Conservation (phyloP, 2,329 filamentous ascomycete genomes). For the Fusarium sp. region DNA sequence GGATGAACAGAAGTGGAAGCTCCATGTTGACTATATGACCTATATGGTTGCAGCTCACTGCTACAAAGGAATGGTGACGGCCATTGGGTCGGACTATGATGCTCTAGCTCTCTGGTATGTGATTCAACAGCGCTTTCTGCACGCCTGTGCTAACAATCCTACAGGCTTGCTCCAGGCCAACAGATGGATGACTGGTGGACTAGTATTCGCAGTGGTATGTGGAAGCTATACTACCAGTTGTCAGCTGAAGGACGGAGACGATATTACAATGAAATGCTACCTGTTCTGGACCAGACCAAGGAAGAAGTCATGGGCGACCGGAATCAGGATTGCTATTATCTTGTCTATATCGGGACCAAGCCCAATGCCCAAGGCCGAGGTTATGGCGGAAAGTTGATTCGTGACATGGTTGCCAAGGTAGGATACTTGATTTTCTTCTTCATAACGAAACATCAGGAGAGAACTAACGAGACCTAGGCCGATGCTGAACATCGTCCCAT, state of each 20-base stretch:
- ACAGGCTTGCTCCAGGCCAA: slow-evolving; percentile 80
- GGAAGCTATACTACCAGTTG: slow-evolving; percentile 81
- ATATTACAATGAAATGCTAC: slow-evolving; percentile 83
- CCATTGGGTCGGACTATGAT: slow-evolving; percentile 81
- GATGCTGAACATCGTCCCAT: slow-evolving; percentile 76
- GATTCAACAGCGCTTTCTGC: background rate
- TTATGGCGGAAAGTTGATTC: slow-evolving; percentile 78
- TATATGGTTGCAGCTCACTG: slow-evolving; percentile 83
- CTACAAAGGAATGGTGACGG: slow-evolving; percentile 79
- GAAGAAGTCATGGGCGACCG: slow-evolving; percentile 74
- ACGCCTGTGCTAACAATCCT: slow-evolving; percentile 11
- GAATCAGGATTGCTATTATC: slow-evolving; percentile 80
- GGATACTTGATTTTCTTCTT: slow-evolving; percentile 39
- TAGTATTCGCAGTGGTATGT: slow-evolving; percentile 79
- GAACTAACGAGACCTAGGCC: slow-evolving; percentile 61
- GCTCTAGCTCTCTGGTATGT: slow-evolving; percentile 83
- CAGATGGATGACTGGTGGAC: slow-evolving; percentile 81
- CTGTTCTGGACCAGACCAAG: slow-evolving; percentile 80
- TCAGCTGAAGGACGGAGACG: slow-evolving; percentile 78
- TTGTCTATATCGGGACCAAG: slow-evolving; percentile 85
- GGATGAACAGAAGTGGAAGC: slow-evolving; percentile 77
- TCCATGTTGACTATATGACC: slow-evolving; percentile 82
- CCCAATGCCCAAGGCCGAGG: slow-evolving; percentile 78
- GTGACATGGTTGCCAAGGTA: slow-evolving; percentile 75
- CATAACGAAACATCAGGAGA: background rate